Evolutionary conservation across 73 alveolate genomes (phyloP), one percentile per base, ranked within the genome.

Genomic region (Blepharisma stoltei): DNA sequence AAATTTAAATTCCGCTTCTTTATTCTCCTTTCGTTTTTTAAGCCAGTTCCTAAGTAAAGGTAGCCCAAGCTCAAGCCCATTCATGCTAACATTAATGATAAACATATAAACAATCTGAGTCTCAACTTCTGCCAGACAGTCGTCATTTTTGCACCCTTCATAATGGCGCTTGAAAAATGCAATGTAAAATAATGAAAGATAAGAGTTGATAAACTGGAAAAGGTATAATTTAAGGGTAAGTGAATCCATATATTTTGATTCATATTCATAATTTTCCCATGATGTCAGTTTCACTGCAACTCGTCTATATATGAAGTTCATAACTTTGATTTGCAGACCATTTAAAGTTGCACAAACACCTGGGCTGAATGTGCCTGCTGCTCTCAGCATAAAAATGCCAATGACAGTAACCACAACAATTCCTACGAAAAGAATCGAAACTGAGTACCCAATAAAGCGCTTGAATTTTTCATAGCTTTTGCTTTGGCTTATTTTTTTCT

Each of bases 241-340:
- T 2, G 78, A 11, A 37, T 52, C 55, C 50, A 75, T 75, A 43
- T 32, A 81, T 55, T 52, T 20, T n/a, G 84, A 46, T 20, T 81
- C 84, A 54, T 80, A 69, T 44, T 81, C 82, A 49, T 76, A 70
- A 77, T 81, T 81, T 54, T 81, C 88, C 70, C 75, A 81, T 0
- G 76, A 44, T 6, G 88, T 81, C 76, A 81, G 37, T 27, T 14
- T 27, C 47, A 23, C 25, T 1, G 88, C 83, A 6, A 71, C 7
- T 9, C 7, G 14, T 27, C 50, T 49, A 48, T 76, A 71, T 9
- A 75, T 25, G 37, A 23, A 14, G 66, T 81, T 81, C 71, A 81
- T 54, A 8, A 81, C 6, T 11, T 20, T n/a, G 20, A 81, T 81
- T 23, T 50, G 55, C 7, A 81, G 21, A 4, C 84, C 88, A 23